Base-by-base conservation (phyloP, 345 rosid genomes). In the Lumnitzera littorea region DNA sequence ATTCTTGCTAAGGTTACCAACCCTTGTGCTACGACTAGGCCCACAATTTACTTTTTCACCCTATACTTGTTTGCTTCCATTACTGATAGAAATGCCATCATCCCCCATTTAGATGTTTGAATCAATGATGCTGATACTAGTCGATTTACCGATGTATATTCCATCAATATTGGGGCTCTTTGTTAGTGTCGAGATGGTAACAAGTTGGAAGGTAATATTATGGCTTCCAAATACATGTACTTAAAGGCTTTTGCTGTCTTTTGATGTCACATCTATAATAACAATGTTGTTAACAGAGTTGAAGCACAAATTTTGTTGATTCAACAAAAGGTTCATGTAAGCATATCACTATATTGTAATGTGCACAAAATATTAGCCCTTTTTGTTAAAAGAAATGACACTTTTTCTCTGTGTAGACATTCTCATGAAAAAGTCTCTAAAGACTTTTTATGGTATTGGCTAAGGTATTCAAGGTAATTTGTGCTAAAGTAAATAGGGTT, bases 51-150 rank as follows among this genome's bases (percentile, higher is more conserved):
- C 51, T 20, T 41, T 15, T 15, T 56, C 43, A 5, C 51, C 49
- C 4, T 4, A 14, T 13, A 61, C 48, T 36, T 62, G 23, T 16
- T 53, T 50, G 53, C 65, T 46, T 10, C 75, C 71, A 13, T 66
- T 67, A 17, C 71, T 71, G 2, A 71, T 46, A 56, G 75, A 71
- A 23, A 71, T 51, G 55, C 74, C 65, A 36, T 71, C 74, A 15
- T 71, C 74, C 10, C 70, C 70, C 2, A 60, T 71, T 17, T 53
- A 24, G 24, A 71, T 71, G 20, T 11, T 23, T 2, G 63, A 24
- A 9, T 47, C 31, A 2, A 51, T 41, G 17, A 71, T 52, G 13
- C 47, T 61, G 52, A 71, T 56, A 9, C 62, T 55, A 1, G 17
- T 51, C 4, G 71, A 71, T 48, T 59, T 36, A 1, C 71, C 71